Base-by-base conservation (phyloP, 805 yeast genomes). In the Saccharomycopsis schoenii region DNA sequence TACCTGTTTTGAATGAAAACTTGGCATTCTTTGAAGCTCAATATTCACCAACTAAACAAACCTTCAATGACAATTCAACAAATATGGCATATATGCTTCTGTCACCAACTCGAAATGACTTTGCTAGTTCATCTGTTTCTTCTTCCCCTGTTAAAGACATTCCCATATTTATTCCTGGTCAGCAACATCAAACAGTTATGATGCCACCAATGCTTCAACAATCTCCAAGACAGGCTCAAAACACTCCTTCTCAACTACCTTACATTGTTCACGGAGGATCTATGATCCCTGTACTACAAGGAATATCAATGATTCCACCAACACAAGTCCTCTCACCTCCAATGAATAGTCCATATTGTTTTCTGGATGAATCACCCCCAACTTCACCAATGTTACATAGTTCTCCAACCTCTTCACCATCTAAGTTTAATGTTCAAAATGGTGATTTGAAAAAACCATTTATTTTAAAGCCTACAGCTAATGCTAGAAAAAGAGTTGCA, bases 401-500 rank as follows among this genome's bases (percentile, higher is more conserved):
- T 15, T 42, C 62, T 17, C 25, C 25, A 8, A 8, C 54, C 25
- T 41, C 52, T 11, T 47, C 62, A 2, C 56, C 62, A 14, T 40
- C 36, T 4, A 24, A 59, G 21, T 25, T 11, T 17, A 54, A 34
- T 9, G 21, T 47, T 47, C 52, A 47, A 25, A 47, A 47, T 21
- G 34, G 52, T 21, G 52, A 47, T 15, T 14, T 47, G 50, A 58
- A 61, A 17, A 42, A 40, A 14, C 36, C 36, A n/a, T 64, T 64
- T 55, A 19, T 55, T 12, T 56, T 64, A n/a, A 64, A 62, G 52
- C 66, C 66, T 14, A 55, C 60, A 14, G 58, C 63, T 21, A 64
- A 60, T 40, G 65, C 62, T 15, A 57, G 66, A 56, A 64, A 64
- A 41, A 57, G 66, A 47, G 54, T 64, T 6, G 66, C 66, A 1